Evolutionary conservation across 805 yeast genomes (phyloP).

Genomic region (Wickerhamomyces mucosus): DNA sequence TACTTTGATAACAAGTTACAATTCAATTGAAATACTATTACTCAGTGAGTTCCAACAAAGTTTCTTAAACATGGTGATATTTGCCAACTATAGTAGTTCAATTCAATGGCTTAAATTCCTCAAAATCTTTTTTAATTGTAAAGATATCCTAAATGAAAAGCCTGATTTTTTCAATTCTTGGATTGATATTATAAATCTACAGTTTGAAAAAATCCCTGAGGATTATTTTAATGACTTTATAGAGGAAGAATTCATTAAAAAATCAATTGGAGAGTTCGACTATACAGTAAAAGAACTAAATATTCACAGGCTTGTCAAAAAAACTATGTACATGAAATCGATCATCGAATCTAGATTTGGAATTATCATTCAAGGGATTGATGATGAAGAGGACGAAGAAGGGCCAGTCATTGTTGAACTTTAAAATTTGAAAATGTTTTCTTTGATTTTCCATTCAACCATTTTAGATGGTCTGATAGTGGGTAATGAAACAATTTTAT

Average conservation of each 20-base stretch:
- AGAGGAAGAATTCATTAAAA: constrained; percentile 12
- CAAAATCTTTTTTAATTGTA: constrained; percentile 31
- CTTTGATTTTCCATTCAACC: constrained; percentile 11
- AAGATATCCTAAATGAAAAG: constrained; percentile 18
- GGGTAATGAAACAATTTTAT: constrained; percentile 10
- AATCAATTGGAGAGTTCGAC: constrained; percentile 14
- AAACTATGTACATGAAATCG: constrained; percentile 7
- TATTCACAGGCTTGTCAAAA: constrained; percentile 10
- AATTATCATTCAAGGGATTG: background rate
- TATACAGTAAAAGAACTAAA: constrained; percentile 17
- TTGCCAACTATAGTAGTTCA: constrained; percentile 57
- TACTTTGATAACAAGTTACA: constrained; percentile 20
- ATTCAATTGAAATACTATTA: constrained; percentile 21
- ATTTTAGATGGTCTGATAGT: constrained; percentile 3
- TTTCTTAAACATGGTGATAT: constrained; percentile 36
- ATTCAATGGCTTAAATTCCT: constrained; percentile 54
- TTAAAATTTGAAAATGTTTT: constrained; percentile 13
- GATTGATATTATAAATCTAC: constrained; percentile 24
- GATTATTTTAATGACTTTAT: constrained; percentile 32
- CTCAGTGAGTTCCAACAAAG: constrained; percentile 48
- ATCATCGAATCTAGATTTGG: constrained; percentile 4
- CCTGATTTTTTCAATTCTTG: constrained; percentile 23
- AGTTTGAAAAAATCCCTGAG: constrained; percentile 31
- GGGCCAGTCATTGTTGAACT: no score
- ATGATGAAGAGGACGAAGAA: no score